Percentiles rank a stretch among this genome's conserved stretches.
Evolutionary conservation across 148 eudicot species (phyloP).

Genomic region (Mesembryanthemum crystallinum): DNA sequence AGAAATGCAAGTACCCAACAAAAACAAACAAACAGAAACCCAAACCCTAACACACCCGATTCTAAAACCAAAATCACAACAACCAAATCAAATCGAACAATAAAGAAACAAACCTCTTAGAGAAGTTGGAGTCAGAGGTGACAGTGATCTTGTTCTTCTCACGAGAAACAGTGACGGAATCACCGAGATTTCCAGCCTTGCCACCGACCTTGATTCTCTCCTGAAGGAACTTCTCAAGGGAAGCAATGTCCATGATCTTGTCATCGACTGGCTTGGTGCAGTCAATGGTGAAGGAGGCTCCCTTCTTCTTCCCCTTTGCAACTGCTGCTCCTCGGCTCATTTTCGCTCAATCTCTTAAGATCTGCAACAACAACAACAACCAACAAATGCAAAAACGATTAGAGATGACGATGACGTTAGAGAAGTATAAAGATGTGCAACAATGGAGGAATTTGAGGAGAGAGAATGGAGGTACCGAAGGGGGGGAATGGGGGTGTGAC

Average conservation of each 20-base stretch:
- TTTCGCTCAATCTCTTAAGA: constrained; percentile 20
- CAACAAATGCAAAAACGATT: too few relatives aligned
- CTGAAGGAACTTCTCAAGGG: constrained; percentile 71
- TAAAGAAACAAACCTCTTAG: constrained; percentile 38
- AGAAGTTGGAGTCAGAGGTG: constrained; percentile 54
- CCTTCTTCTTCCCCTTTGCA: constrained; percentile 65
- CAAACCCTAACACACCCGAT: too few relatives aligned
- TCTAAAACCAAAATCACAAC: not conserved
- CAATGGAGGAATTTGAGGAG: too few relatives aligned
- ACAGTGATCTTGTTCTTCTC: constrained; percentile 69
- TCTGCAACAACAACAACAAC: not conserved
- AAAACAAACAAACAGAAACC: too few relatives aligned
- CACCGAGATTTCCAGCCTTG: constrained; percentile 71
- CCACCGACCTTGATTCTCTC: constrained; percentile 74
- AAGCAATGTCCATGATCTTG: constrained; percentile 75
- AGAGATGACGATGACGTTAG: too few relatives aligned
- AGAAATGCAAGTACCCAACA: too few relatives aligned
- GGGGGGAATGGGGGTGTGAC: too few relatives aligned
- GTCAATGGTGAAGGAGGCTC: constrained; percentile 51
- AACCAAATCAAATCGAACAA: too few relatives aligned
- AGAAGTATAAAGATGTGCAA: too few relatives aligned
- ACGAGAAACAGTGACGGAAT: constrained; percentile 57
- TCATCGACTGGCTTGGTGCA: constrained; percentile 81
- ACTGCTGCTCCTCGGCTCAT: constrained; percentile 54
- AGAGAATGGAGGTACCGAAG: too few relatives aligned